Evolutionary conservation across 805 yeast genomes (phyloP), one percentile per base, ranked within the genome.

Genomic region (Metschnikowia sp.): DNA sequence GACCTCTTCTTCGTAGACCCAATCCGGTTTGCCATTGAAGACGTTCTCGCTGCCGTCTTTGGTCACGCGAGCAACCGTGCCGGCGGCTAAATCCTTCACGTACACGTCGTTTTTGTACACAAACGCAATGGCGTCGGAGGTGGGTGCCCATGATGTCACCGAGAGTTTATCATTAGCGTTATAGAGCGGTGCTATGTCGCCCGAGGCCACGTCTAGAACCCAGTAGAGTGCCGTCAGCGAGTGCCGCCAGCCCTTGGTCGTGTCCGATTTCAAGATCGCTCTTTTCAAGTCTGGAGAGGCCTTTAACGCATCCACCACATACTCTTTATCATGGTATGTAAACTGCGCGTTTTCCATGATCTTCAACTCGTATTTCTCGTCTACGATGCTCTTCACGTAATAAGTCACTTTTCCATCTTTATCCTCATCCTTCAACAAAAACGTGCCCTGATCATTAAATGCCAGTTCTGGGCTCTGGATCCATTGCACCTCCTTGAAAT

Each of bases 1-100:
- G 0, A 89, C 94, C 64, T 89, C 97, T 56, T 89, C 97, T 60
- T 90, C 97, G 56, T 89, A 89, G 8, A 88, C 95, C 97, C 97
- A 89, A 61, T 89, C 96, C 0, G 96, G 95, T 51, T 84, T 83
- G 2, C 96, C 97, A 61, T 90, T 86, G 66, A 89, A 88, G 8
- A 88, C 72, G 52, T 80, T 75, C 1, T 72, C 75, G 32, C 83
- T 82, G 12, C 96, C 96, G 58, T 86, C 94, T 36, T 51, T 50
- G 0, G 97, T 86, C 11, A 87, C 66, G 52, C 81, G 83, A 5
- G 58, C 67, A 0, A 69, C 56, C 0, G 68, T 53, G 15, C 62
- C 51, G 35, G 59, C 44, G 15, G 32, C 53, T 48, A 51, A 49
- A 32, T 79, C 73, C 46, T 76, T 77, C 8, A 86, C 57, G 60